These are phyloP conservation scores for Penicillium sp. DNA, from an alignment of 2,329 filamentous ascomycete genomes.

Conservation along the genomic window DNA sequence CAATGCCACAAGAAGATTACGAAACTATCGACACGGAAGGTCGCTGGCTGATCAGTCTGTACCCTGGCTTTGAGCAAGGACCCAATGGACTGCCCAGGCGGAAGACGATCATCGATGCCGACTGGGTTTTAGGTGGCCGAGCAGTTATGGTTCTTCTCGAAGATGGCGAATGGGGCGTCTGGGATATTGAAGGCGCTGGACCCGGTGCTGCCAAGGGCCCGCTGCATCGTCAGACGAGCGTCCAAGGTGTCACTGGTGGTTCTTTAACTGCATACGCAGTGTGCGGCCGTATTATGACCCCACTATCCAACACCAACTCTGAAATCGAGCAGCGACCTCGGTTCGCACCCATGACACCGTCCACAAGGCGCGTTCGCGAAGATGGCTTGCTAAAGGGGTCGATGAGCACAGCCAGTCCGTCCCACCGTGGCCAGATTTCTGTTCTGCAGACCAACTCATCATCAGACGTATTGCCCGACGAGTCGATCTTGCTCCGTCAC, in stretches of 20 bases:
- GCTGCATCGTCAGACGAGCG: constrained; percentile 38
- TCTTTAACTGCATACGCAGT: constrained; percentile 45
- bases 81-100: constrained; percentile 33
- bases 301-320: constrained; percentile 27
- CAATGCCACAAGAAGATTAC: constrained; percentile 31
- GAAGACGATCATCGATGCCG: constrained; percentile 46
- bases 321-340: constrained; percentile 34
- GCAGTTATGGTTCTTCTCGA: constrained; percentile 47
- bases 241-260: constrained; percentile 42
- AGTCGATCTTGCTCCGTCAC: constrained; percentile 47
- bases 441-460: constrained; percentile 40
- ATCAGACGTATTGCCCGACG: constrained; percentile 40
- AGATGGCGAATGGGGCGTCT: constrained; percentile 51
- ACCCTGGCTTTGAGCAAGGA: constrained; percentile 41
- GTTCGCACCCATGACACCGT: constrained; percentile 50
- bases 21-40: constrained; percentile 38
- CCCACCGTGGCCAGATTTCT: constrained; percentile 43
- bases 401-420: constrained; percentile 28
- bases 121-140: constrained; percentile 48
- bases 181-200: constrained; percentile 49
- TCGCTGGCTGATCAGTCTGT: constrained; percentile 47
- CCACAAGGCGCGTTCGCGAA: constrained; percentile 48
- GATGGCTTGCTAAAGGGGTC: constrained; percentile 46
- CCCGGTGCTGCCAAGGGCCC: constrained; percentile 42
- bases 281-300: constrained; percentile 39